phyloP scores from a whole-genome alignment of 495 filamentous ascomycete genomes.

The Tuber borchii region DNA sequence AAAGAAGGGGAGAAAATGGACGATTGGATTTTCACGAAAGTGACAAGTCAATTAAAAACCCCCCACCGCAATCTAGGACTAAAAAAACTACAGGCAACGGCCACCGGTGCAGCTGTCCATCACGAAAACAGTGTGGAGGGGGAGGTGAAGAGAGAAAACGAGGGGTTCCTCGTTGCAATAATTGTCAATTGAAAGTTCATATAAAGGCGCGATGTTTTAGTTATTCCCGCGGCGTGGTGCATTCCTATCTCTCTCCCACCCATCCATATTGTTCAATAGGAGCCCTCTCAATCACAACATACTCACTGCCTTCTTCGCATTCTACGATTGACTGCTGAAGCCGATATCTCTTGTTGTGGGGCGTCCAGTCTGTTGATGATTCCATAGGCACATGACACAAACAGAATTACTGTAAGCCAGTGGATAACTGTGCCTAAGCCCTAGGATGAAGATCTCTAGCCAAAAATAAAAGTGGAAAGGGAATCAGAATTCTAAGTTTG shows the following conservation, averaged over 20 bases:
- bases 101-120: background rate
- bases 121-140: background rate
- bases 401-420: background rate
- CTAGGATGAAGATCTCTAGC: background rate
- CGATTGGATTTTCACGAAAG: background rate
- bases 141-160: background rate
- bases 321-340: slow-evolving; percentile 2
- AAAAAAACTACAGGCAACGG: background rate
- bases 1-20: background rate
- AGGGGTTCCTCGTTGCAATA: background rate
- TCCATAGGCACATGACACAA: background rate
- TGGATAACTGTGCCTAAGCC: background rate
- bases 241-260: background rate
- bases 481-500: background rate
- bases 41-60: background rate
- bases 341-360: background rate
- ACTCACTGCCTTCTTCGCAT: background rate
- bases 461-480: background rate
- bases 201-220: background rate
- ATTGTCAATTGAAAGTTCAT: background rate
- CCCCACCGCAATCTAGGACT: background rate
- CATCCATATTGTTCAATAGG: background rate
- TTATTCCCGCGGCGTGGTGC: background rate
- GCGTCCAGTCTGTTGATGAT: background rate
- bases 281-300: background rate